These are phyloP conservation scores for Orbilia quercus DNA, from an alignment of 2,329 filamentous ascomycete genomes.

Conservation along the genomic window DNA sequence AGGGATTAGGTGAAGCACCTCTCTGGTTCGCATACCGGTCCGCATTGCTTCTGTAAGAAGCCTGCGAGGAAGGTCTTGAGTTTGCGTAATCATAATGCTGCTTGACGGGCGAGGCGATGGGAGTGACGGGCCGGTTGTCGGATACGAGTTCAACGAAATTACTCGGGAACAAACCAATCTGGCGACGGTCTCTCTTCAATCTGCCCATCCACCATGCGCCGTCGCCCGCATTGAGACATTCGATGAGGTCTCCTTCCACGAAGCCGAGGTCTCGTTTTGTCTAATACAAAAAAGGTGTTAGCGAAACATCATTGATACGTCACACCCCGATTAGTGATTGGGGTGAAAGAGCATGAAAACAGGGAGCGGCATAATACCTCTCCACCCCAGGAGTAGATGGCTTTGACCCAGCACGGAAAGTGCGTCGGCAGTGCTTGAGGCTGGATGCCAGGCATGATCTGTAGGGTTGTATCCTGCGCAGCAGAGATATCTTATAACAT, in stretches of 20 bases:
- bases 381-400: conserved; percentile 92
- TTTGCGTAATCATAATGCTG: conserved; percentile 57
- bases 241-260: conserved; percentile 96
- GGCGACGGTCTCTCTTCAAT: conserved; percentile 86
- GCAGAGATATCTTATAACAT: conserved; percentile 26
- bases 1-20: conserved; percentile 61
- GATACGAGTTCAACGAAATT: conserved; percentile 96
- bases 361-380: conserved; percentile 67
- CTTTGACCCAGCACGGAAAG: conserved; percentile 88
- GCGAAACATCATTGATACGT: conserved; percentile 2
- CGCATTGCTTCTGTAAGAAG: conserved; percentile 58
- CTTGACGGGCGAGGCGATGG: conserved; percentile 61
- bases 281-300: conserved; percentile 63
- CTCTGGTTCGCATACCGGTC: conserved; percentile 64
- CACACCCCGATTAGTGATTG: conserved; percentile 32
- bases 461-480: conserved; percentile 13
- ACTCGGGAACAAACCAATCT: conserved; percentile 92
- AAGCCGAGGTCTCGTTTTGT: conserved; percentile 95
- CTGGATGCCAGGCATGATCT: conserved; percentile 51
- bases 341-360: conserved; percentile 19
- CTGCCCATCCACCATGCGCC: conserved; percentile 98
- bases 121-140: conserved; percentile 76
- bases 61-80: conserved; percentile 63
- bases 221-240: conserved; percentile 97
- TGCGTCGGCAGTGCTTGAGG: conserved; percentile 53